Conservation (phyloP, 176 grass and related monocot species). For the Leersia perrieri region DNA sequence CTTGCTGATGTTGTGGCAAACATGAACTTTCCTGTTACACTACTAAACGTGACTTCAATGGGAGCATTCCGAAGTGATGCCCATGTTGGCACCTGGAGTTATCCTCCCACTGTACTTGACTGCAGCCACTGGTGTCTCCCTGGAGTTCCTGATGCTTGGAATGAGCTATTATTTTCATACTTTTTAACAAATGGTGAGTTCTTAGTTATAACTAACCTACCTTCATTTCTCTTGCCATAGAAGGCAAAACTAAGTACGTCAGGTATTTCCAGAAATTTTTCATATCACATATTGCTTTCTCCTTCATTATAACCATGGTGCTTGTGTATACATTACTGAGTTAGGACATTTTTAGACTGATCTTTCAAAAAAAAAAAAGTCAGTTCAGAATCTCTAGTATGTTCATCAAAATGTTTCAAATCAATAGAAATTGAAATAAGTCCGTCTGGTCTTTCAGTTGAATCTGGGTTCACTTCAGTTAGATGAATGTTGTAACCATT, state of each 20-base stretch:
- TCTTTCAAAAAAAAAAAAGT: too few species aligned
- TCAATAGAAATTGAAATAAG: neutral
- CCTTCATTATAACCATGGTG: neutral
- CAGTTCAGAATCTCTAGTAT: too few species aligned
- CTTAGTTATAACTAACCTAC: neutral
- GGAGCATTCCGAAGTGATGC: constrained; percentile 82
- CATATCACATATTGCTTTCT: neutral
- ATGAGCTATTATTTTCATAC: constrained; percentile 82
- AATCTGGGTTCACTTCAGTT: neutral
- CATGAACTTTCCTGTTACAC: constrained; percentile 56
- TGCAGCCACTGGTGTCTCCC: constrained; percentile 99
- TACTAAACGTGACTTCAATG: constrained; percentile 88
- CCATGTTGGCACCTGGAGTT: constrained; percentile 83
- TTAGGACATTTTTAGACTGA: too few species aligned
- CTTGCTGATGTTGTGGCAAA: constrained; percentile 56
- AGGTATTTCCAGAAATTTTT: neutral
- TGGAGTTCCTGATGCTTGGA: constrained; percentile 96
- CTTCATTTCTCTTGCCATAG: constrained; percentile 15
- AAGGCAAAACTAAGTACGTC: neutral
- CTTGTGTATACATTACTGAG: too few species aligned
- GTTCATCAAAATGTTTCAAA: too few species aligned
- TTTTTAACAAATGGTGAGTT: constrained; percentile 76
- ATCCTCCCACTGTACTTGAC: constrained; percentile 85
- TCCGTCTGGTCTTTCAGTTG: neutral
- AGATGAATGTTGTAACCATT: neutral